Evolutionary conservation across 139 green algal genomes (phyloP), one percentile per base, ranked within the genome.

Genomic region (Mesotaenium endlicherianum): DNA sequence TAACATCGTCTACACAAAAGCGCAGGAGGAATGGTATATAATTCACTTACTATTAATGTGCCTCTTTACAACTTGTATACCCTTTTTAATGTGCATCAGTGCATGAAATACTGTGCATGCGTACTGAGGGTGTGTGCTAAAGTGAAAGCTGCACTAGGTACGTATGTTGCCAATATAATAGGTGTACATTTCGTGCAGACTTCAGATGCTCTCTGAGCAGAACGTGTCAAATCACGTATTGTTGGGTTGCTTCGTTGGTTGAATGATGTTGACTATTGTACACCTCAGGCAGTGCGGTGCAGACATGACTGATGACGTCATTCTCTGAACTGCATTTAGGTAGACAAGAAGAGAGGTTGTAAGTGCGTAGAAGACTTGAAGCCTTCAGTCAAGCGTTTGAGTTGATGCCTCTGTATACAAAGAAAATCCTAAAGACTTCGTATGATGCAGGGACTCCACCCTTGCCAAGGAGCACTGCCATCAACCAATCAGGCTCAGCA

Each of bases 1-100:
- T 72, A n/a, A 72, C 60, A 72, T 72, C 60, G 17, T 72, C 60
- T 40, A 40, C 60, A 14, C 60, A 38, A 11, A 72, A 72, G 11
- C 60, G 60, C 60, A 72, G 60, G 20, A 64, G 53, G 20, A 64
- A 64, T 34, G 53, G 53, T 64, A 26, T 20, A 26, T 64, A 34
- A 64, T 64, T 64, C 26, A 64, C 26, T 26, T 64, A 64, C 20
- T 26, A 64, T 26, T 64, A 34, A 64, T 64, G 26, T 64, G 53
- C 26, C 53, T 64, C 26, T 20, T 64, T 64, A 26, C 20, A 34
- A 26, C 26, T 64, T 64, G 26, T 34, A 64, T 64, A 26, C 53
- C 53, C 26, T 64, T 64, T 34, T 64, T 64, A 26, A 20, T 64
- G 20, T 34, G 53, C 26, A 64, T 64, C n/a, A n/a, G n/a, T n/a